Base-by-base conservation (phyloP, 805 yeast species). In the Lachancea kluyveri region DNA sequence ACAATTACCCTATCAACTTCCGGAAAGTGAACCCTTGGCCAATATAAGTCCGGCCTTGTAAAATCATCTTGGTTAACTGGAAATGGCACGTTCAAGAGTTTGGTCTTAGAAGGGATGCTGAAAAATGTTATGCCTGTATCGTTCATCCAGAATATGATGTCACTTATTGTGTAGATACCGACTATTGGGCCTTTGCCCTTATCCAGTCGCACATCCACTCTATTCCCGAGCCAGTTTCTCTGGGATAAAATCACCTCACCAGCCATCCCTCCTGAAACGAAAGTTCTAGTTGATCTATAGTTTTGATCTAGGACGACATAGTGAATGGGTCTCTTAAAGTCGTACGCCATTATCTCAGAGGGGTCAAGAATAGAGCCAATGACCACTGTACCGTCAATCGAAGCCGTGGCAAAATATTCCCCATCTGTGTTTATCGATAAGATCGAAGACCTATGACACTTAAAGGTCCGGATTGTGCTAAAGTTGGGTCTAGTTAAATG, bases 371-470 rank as follows among this genome's bases (percentile, higher is more conserved):
- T 61, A 2, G 87, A 72, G 0, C 95, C 92, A 4, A 86, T 72
- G 2, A 86, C 86, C 0, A 90, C 81, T 0, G 95, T 82, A 0
- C 98, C 98, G 52, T 92, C 98, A 64, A 90, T 79, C 0, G 96
- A 86, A 0, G 88, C 95, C 0, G 94, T 78, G 0, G 92, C 94
- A 38, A 92, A 74, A 47, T 69, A 75, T 6, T 58, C 58, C 0
- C 94, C 92, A 48, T 85, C 94, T 2, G 81, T 68, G 23, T 34
- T 34, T 0, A 86, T 66, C 0, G 85, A 73, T 24, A 88, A 59
- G 2, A 92, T 72, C 0, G 96, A 85, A 0, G 96, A 87, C 28
- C 84, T 67, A 48, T 94, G 95, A 1, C 90, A 87, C 44, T 85
- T 74, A 39, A 84, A 70, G 0, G 95, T 79, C 22, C 94, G 67